Evolutionary conservation across 176 grass and related monocot genomes (phyloP), one percentile per base, ranked within the genome.

Genomic region (Zoysia pacifica): DNA sequence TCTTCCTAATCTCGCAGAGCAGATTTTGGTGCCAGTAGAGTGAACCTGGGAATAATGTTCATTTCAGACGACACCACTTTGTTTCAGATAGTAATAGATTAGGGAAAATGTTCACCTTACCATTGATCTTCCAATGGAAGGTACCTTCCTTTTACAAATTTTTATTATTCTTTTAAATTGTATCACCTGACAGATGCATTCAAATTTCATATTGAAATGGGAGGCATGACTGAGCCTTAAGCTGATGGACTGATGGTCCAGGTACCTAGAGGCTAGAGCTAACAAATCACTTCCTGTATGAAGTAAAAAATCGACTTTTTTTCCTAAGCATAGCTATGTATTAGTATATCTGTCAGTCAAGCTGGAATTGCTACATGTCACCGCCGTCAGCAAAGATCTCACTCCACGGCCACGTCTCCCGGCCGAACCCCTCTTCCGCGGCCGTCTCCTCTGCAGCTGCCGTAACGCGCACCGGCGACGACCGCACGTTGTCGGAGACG

Each of bases 351-450:
- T n/a, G 14, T 59, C 70, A 14, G 58, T 93, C 52, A 86, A 64
- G 79, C 75, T 62, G 42, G 86, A 18, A 85, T 48, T 62, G 81
- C 19, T 91, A 86, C 66, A 87, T 69, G 46, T 48, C 86, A 35
- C 73, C 65, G 49, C 49, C 82, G 18, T 77, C 66, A 40, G 75
- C 62, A 8, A 87, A 81, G 46, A 90, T 56, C 14, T 87, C 74
- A 47, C 76, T 93, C 89, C 94, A 88, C 60, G 78, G 39, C 83
- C 91, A 87, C 51, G 48, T 67, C 36, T 87, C 73, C 7, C 18
- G 59, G 7, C 3, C 39, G 10, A 20, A 5, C 4, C 14, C 44
- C 6, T 66, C 79, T 11, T 47, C 4, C 35, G 6, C 75, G 2
- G 2, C 11, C 43, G 1, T 49, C 5, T 8, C 67, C 5, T 35